Percentiles rank a stretch among this genome's conserved stretches.
These are phyloP conservation scores for Colletotrichum truncatum DNA, from an alignment of 2,329 filamentous ascomycete species.

Conservation along the genomic window DNA sequence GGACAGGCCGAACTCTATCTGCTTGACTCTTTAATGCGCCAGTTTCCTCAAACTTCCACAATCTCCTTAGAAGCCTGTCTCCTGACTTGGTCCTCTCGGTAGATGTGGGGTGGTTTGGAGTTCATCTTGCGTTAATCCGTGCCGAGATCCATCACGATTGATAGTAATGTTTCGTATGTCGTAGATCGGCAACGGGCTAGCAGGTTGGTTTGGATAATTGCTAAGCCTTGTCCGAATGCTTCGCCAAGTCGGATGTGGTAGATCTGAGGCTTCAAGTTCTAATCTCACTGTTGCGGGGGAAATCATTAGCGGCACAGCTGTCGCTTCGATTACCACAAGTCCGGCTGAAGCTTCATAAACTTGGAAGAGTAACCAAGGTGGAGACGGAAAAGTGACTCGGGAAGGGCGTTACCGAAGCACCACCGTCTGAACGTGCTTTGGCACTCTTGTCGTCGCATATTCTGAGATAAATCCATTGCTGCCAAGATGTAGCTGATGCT, in stretches of 20 bases:
- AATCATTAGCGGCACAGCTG: not conserved
- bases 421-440: not conserved
- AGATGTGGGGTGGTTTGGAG: slow-evolving; percentile 14
- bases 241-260: not conserved
- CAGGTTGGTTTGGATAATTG: not conserved
- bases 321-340: not conserved
- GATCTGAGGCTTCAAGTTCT: not conserved
- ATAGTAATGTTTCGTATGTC: slow-evolving; percentile 16
- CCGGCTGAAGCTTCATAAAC: not conserved
- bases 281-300: not conserved
- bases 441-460: not conserved
- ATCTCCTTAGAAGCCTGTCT: not conserved
- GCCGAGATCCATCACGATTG: slow-evolving; percentile 20
- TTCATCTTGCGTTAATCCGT: slow-evolving; percentile 3
- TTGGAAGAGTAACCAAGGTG: not conserved
- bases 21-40: slow-evolving; percentile 17
- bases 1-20: slow-evolving; percentile 25
- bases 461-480: not conserved
- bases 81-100: slow-evolving; percentile 5
- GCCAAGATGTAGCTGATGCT: not conserved
- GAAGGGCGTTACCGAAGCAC: not conserved
- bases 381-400: not conserved
- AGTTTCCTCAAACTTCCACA: not conserved
- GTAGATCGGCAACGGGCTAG: slow-evolving; percentile 21
- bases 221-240: not conserved